These are phyloP conservation scores for Fraxinus excelsior DNA, from an alignment of 257 asterid genomes.

Conservation along the genomic window DNA sequence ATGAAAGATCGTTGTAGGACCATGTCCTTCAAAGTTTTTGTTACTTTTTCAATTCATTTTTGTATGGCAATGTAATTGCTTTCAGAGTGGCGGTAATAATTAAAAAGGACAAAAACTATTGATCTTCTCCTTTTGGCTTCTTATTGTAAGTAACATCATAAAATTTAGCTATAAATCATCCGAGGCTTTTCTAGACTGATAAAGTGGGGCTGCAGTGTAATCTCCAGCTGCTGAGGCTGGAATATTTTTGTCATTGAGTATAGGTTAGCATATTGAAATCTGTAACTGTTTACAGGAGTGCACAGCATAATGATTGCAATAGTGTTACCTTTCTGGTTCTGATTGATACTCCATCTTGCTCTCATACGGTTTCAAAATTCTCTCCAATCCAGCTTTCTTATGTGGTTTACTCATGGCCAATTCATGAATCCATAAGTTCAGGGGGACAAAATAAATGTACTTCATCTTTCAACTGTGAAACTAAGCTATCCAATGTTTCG, in stretches of 20 bases:
- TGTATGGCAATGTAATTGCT: neutral
- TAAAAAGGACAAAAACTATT: neutral
- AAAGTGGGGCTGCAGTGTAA: neutral
- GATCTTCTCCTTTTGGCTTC: neutral
- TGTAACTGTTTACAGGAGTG: no score
- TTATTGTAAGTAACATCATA: neutral
- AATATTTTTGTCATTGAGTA: neutral
- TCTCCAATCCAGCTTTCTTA: neutral
- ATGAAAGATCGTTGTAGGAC: neutral
- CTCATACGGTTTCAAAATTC: neutral
- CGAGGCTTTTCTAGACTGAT: neutral
- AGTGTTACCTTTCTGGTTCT: neutral
- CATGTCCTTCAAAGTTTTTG: no score
- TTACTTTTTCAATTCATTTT: neutral
- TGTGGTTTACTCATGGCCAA: neutral
- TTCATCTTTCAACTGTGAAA: slow-evolving; percentile 53
- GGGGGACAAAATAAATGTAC: slow-evolving; percentile 7
- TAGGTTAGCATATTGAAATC: no score
- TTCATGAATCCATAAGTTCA: slow-evolving; percentile 22
- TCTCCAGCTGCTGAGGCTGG: neutral
- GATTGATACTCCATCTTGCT: neutral
- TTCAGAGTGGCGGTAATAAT: neutral
- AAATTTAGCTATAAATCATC: neutral
- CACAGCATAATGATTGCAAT: neutral
- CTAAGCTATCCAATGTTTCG: slow-evolving; percentile 40